phyloP scores from a whole-genome alignment of 2,329 filamentous ascomycete genomes.

The Alternaria novae-zelandiae region DNA sequence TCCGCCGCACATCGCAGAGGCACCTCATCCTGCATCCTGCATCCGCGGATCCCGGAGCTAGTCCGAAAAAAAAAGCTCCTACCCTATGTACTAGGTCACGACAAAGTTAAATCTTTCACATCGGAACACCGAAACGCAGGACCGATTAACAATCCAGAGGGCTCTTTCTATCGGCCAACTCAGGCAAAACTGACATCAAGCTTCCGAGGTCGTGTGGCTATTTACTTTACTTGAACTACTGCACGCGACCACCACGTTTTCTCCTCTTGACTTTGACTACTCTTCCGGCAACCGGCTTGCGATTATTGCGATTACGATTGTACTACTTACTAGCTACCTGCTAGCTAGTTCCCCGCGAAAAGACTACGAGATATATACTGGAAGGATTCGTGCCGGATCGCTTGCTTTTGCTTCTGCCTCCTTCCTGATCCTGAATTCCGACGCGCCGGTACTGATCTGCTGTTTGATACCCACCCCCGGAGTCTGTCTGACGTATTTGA shows the following conservation, averaged over 20 bases:
- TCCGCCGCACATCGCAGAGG: background rate
- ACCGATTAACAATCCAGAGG: background rate
- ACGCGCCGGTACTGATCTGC: background rate
- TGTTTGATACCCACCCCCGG: background rate
- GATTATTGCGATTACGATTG: background rate
- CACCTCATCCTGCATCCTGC: background rate
- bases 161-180: background rate
- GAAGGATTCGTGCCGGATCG: background rate
- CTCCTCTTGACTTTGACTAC: background rate
- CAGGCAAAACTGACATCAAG: background rate
- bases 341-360: too few relatives aligned
- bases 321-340: too few relatives aligned
- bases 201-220: background rate
- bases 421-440: background rate
- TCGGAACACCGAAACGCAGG: background rate
- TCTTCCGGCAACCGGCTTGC: background rate
- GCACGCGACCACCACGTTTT: background rate
- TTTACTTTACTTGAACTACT: background rate
- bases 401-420: background rate
- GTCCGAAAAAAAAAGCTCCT: background rate
- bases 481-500: background rate
- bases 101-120: background rate
- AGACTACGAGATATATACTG: background rate
- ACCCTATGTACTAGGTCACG: background rate
- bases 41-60: slow-evolving; percentile 14